Evolutionary conservation across 2,329 filamentous ascomycete species (phyloP), one percentile per base, ranked within the genome.

Genomic region (Pestalotiopsis sp.): DNA sequence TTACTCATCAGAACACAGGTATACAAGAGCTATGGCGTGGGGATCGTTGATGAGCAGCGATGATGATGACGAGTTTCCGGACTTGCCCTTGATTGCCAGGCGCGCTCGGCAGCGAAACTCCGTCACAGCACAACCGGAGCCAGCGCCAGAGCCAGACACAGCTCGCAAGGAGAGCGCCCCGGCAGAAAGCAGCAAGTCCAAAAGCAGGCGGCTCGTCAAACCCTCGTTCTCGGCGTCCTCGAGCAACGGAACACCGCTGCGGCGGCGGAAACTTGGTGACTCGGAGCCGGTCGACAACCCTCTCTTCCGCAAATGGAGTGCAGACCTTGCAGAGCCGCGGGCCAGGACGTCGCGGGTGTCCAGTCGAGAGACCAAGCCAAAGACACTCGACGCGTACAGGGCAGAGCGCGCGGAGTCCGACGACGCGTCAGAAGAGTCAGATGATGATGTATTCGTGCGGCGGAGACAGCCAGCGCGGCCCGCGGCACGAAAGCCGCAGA

Each of bases 11-110:
- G 2, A 67, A 64, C 38, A 13, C 5, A 49, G 45, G 31, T 36
- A 36, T 1, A 36, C 31, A 49, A 27, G n/a, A 60, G 61, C 62
- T 12, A 65, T 68, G 62, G 71, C 57, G 58, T 69, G 60, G 25
- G 74, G 13, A 62, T 31, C 77, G 71, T 68, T 72, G 67, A 73
- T 70, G 7, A 71, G 67, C 57, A 73, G 70, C 65, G 81, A 83
- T 23, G 82, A 69, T 65, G 81, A 83, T 23, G 82, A 85, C 57
- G 83, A 84, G 41, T 79, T 84, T 31, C 81, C 83, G 1, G 80
- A 81, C 41, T 68, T 83, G 27, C 76, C 79, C 52, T 75, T 77
- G 2, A 69, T 83, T 9, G 60, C 77, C 68, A 70, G 69, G 62
- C 71, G 66, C 25, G 70, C 74, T 25, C 74, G 71, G 68, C 68